Evolutionary conservation across 305 asterid genomes (phyloP).

Genomic region (Rubia occidens): DNA sequence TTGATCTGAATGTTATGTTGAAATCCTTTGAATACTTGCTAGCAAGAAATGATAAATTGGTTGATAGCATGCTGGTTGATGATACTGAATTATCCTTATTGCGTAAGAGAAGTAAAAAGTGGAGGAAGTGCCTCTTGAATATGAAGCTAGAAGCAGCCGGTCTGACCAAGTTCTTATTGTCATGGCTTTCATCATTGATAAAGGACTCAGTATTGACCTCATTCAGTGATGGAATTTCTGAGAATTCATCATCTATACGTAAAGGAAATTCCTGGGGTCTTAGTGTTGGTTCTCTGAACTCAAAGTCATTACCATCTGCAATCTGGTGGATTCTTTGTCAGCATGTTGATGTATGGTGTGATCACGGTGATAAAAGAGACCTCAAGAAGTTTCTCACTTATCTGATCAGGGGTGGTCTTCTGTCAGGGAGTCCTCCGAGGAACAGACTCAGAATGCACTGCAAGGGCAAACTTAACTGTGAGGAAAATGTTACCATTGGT

Average conservation of each 20-base stretch:
- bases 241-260: conserved; percentile 25
- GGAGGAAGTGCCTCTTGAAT: conserved; percentile 36
- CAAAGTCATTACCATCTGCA: conserved; percentile 42
- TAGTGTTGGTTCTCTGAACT: conserved; percentile 50
- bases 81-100: conserved; percentile 32
- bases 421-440: conserved; percentile 26
- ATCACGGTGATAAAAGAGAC: conserved; percentile 64
- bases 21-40: conserved; percentile 58
- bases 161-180: conserved; percentile 51
- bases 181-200: conserved; percentile 34
- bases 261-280: conserved; percentile 29
- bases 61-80: conserved; percentile 30
- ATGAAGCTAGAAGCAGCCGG: conserved; percentile 56
- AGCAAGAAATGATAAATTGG: conserved; percentile 37
- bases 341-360: conserved; percentile 70
- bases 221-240: conserved; percentile 25
- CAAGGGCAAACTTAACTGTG: conserved; percentile 25
- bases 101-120: conserved; percentile 41
- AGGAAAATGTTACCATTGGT: conserved; percentile 36
- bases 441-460: conserved; percentile 21
- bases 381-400: conserved; percentile 47
- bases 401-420: conserved; percentile 40
- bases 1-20: conserved; percentile 60
- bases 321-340: conserved; percentile 58
- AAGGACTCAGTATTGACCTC: conserved; percentile 30